Base-by-base conservation (phyloP, 768 basidiomycete species). In the Filobasidium floriforme region DNA sequence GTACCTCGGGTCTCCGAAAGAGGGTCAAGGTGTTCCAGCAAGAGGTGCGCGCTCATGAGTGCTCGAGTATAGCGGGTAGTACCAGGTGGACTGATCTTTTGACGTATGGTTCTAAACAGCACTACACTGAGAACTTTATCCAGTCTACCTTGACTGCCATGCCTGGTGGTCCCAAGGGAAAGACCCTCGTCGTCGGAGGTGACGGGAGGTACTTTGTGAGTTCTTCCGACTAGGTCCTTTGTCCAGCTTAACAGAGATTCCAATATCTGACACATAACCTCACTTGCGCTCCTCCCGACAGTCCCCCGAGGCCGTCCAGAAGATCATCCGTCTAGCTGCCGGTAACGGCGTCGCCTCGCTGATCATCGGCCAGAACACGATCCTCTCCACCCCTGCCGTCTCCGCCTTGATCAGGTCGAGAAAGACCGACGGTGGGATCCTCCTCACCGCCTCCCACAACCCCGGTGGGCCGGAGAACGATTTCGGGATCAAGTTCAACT, bases 401-500 rank as follows among this genome's bases (percentile, higher is more conserved):
- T 96, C 92, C 70, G 91, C 96, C 79, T 81, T 96, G 72, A 99
- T 99, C 80, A 84, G 96, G 70, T 91, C 92, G 73, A 91, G 91
- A 82, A 92, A 96, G 80, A 93, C 93, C 4, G 86, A 90, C 72
- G 96, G 96, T 54, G 96, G 96, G 70, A 99, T 99, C 79, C 83
- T 99, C 62, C 83, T 99, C 70, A 99, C 96, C 6, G 96, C 96
- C 19, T 89, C 87, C 68, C 96, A 99, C 83, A 99, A 99, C 80
- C 93, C 96, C 19, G 96, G 96, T 63, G 96, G 96, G 26, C 96
- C 96, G n/a, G 85, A 91, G 76, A 88, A 89, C 73, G 96, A 99
- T 80, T 99, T 98, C 78, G 96, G 96, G 59, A 97, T 99, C 85
- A 98, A 99, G 81, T 99, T 96, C 83, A 99, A 99, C 80, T 89